Percentiles rank a stretch among this genome's conserved stretches.
These are phyloP conservation scores for Corylus americana DNA, from an alignment of 306 rosid species.

Conservation along the genomic window DNA sequence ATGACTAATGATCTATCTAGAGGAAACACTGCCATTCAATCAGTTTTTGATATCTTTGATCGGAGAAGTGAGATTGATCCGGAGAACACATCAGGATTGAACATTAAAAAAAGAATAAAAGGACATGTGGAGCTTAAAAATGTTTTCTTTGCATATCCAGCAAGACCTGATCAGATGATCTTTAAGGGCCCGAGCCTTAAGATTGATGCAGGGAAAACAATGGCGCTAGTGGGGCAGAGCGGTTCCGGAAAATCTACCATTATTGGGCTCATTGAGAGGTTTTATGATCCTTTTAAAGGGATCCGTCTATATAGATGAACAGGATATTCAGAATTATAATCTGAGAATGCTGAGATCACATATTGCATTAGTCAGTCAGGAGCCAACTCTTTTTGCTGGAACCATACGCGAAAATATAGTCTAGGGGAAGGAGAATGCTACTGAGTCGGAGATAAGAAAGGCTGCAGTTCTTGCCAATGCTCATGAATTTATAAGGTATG, in stretches of 20 bases:
- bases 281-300: slow-evolving; percentile 78
- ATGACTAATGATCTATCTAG: slow-evolving; percentile 81
- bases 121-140: slow-evolving; percentile 66
- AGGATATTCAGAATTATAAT: slow-evolving; percentile 66
- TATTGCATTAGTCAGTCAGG: slow-evolving; percentile 81
- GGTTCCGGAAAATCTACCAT: slow-evolving; percentile 94
- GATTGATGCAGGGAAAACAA: slow-evolving; percentile 68
- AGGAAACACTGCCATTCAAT: slow-evolving; percentile 77
- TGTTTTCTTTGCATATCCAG: slow-evolving; percentile 80
- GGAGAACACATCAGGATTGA: slow-evolving; percentile 46
- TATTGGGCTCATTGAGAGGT: slow-evolving; percentile 80
- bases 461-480: slow-evolving; percentile 90
- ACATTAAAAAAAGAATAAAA: slow-evolving; percentile 48
- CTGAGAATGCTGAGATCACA: slow-evolving; percentile 74
- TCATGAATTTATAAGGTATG: slow-evolving; percentile 88
- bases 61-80: slow-evolving; percentile 80
- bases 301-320: slow-evolving; percentile 69
- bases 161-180: slow-evolving; percentile 77
- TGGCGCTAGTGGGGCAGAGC: slow-evolving; percentile 78
- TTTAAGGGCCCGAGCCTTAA: slow-evolving; percentile 69
- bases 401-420: slow-evolving; percentile 72
- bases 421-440: slow-evolving; percentile 66
- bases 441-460: slow-evolving; percentile 75
- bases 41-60: slow-evolving; percentile 69
- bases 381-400: slow-evolving; percentile 79